Percentiles rank a stretch among this genome's conserved stretches.
Evolutionary conservation across 2,329 filamentous ascomycete genomes (phyloP).

Genomic region (Aotearoamyces nothofagi): DNA sequence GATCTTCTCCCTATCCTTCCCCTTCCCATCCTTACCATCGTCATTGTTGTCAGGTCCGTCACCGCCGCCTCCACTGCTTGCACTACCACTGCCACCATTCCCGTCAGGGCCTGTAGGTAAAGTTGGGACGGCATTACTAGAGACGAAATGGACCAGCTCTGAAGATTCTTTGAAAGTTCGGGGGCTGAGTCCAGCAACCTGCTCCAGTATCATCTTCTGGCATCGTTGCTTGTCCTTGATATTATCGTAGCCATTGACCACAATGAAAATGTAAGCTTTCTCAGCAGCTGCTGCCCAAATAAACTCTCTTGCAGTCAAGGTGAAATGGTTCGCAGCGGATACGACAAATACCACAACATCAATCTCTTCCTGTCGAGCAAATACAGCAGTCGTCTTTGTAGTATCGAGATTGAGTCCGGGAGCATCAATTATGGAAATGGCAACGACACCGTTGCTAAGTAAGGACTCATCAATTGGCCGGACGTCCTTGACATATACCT

Average conservation of each 20-base stretch:
- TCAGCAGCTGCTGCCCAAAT: conserved; percentile 91
- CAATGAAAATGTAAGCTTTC: conserved; percentile 98
- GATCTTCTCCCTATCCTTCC: conserved; percentile 75
- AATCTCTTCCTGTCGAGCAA: conserved; percentile 94
- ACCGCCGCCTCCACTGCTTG: conserved; percentile 36
- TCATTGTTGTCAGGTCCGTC: conserved; percentile 24
- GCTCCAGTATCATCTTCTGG: conserved; percentile 83
- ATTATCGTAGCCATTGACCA: conserved; percentile 92
- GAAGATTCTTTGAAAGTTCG: conserved; percentile 82
- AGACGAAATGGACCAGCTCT: conserved; percentile 94
- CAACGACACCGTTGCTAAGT: conserved; percentile 93
- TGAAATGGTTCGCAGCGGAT: conserved; percentile 95
- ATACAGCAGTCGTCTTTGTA: conserved; percentile 91
- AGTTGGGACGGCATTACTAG: conserved; percentile 84
- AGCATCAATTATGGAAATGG: conserved; percentile 94
- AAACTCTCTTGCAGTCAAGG: conserved; percentile 92
- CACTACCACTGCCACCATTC: conserved; percentile 36
- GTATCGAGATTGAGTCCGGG: conserved; percentile 93
- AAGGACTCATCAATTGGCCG: conserved; percentile 83
- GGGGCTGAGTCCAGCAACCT: conserved; percentile 76
- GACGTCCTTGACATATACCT: conserved; percentile 88
- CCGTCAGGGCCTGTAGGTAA: conserved; percentile 40
- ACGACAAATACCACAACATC: conserved; percentile 98
- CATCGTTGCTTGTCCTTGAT: conserved; percentile 87
- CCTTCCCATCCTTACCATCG: conserved; percentile 43